Evolutionary conservation across 129 eudicot species (phyloP), one percentile per base, ranked within the genome.

Genomic region (Helianthus tuberosus): DNA sequence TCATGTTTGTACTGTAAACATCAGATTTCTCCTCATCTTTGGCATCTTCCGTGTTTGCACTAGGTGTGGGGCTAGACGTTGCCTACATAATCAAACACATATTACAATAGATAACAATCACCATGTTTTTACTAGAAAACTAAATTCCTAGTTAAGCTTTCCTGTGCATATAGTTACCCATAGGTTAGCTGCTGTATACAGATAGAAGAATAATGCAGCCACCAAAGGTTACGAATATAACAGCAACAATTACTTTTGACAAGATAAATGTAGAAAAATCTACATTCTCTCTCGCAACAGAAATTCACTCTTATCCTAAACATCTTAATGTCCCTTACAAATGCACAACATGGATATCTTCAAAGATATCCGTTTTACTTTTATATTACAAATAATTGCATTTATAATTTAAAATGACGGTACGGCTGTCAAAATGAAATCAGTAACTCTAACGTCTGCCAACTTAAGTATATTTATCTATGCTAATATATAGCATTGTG

Each of bases 1-100:
- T 91, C 99, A 94, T 94, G 79, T 77, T 88, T 20, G 82, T 85
- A 76, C 97, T 94, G 85, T 94, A 94, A 54, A 78, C 78, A 17
- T 94, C 96, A 47, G 97, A 94, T 84, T 83, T 94, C 69, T 82
- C 91, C 49, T 86, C 95, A 58, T 83, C 83, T 67, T 67, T 74
- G 65, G 90, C 69, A 64, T 80, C 91, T 75, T 86, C 81, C 85
- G 69, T 84, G 62, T 79, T 83, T 47, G 84, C 70, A 71, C 85
- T 82, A 12, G 96, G 84, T 52, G 89, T 72, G 71, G 99, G 82
- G 69, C 93, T 89, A 81, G 89, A 80, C 49, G 79, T 76, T 52
- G 90, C 97, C 99, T 94, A 50, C 47, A 82, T 25, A 75, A 75
- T 49, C 43, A 23, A 13, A 32, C 66, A n/a, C 46, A 11, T 50